A percentile compares a stretch with the other conserved stretches of the same genome.
Evolutionary conservation across 2,329 filamentous ascomycete species (phyloP).

Genomic region (Phaeomoniella chlamydospora): DNA sequence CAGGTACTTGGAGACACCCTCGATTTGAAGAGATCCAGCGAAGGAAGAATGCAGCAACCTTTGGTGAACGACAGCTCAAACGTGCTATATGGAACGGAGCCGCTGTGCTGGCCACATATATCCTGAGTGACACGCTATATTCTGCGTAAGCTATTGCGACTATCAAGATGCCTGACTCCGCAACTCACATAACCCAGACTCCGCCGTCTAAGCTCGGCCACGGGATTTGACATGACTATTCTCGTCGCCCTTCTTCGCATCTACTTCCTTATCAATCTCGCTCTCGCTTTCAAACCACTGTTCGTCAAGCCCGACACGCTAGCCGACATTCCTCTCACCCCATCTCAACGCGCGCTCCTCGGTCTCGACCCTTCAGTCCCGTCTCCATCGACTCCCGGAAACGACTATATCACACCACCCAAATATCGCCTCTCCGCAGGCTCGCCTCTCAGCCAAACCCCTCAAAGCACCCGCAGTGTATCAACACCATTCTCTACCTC

Average conservation of each 20-base stretch:
- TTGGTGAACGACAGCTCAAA: conserved; percentile 62
- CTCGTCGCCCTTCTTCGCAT: conserved; percentile 44
- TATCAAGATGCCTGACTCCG: conserved; percentile 5
- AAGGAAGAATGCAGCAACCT: conserved; percentile 63
- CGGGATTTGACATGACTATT: conserved; percentile 5
- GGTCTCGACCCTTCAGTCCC: conserved; percentile 60
- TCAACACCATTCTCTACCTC: conserved; percentile 34
- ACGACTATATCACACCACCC: conserved; percentile 71
- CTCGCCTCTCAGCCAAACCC: conserved; percentile 33
- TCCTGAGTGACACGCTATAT: conserved; percentile 16
- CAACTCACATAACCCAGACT: conserved; percentile 1
- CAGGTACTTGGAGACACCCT: conserved; percentile 85
- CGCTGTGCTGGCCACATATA: conserved; percentile 36
- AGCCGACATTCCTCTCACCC: conserved; percentile 78
- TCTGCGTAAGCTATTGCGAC: conserved; percentile 6
- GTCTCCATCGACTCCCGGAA: conserved; percentile 48
- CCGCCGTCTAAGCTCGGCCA: conserved; percentile 5
- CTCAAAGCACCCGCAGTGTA: conserved; percentile 40
- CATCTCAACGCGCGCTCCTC: conserved; percentile 72
- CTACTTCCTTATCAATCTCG: conserved; percentile 56
- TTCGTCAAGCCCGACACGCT: conserved; percentile 61
- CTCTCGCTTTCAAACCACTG: conserved; percentile 50
- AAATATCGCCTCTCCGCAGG: conserved; percentile 66
- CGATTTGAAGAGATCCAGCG: conserved; percentile 73
- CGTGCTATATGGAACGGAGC: conserved; percentile 54